Percentiles rank a stretch among this genome's conserved stretches.
Evolutionary conservation across 305 asterid genomes (phyloP).

Genomic region (Fraxinus sp.): DNA sequence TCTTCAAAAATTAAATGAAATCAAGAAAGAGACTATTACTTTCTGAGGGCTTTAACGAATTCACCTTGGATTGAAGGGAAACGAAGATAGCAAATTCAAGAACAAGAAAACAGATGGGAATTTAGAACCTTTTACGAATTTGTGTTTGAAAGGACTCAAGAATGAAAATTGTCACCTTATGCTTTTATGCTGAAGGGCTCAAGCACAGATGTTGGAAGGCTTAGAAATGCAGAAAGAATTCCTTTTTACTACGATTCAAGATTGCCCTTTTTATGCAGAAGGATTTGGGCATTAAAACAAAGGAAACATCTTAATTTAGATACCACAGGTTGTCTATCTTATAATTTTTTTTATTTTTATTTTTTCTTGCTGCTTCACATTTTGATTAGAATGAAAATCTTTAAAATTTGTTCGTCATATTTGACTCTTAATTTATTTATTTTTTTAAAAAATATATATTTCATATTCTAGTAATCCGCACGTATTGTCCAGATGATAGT

Average conservation of each 20-base stretch:
- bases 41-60: not conserved
- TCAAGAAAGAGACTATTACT: not conserved
- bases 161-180: not conserved
- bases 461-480: not conserved
- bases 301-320: not conserved
- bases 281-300: not conserved
- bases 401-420: not conserved
- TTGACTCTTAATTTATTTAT: too few relatives aligned
- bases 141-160: not conserved
- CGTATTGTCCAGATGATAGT: not conserved
- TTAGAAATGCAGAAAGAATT: slow-evolving; percentile 9
- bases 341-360: too few relatives aligned
- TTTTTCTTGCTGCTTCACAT: not conserved
- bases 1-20: not conserved
- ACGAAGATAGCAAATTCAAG: not conserved
- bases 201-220: slow-evolving; percentile 5
- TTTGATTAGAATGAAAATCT: not conserved
- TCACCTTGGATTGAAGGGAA: slow-evolving; percentile 10
- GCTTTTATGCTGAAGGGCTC: not conserved
- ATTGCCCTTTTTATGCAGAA: not conserved
- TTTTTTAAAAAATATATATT: too few relatives aligned
- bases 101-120: not conserved
- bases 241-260: not conserved
- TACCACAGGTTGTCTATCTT: slow-evolving; percentile 2
- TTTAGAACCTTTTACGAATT: not conserved